Conservation (phyloP, 352 stramenopile species). For the Saprolegnia diclina region DNA sequence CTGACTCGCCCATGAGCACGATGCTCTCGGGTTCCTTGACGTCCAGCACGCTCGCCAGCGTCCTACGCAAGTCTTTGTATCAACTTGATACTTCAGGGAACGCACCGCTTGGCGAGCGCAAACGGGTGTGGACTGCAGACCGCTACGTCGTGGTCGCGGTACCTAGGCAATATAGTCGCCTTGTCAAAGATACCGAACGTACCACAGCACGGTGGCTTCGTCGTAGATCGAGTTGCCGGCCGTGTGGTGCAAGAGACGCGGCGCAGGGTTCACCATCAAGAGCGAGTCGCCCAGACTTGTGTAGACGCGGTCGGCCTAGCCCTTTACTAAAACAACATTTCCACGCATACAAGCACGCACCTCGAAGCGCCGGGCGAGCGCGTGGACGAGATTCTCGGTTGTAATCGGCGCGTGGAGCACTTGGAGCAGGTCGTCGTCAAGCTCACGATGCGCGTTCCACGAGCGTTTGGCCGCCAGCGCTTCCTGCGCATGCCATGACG, state of each 20-base stretch:
- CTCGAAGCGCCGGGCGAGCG: slow-evolving; percentile 38
- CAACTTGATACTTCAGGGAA: slow-evolving; percentile 34
- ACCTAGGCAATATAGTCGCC: slow-evolving; percentile 15
- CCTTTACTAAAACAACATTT: not conserved
- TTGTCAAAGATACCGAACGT: slow-evolving; percentile 31
- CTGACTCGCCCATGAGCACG: slow-evolving; percentile 58
- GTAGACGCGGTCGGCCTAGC: slow-evolving; percentile 46
- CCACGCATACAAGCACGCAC: not conserved
- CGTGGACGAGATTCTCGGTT: slow-evolving; percentile 20
- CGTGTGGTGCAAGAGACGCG: slow-evolving; percentile 61
- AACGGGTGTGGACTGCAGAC: slow-evolving; percentile 52
- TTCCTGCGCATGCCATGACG: slow-evolving; percentile 36
- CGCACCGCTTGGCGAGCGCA: slow-evolving; percentile 58
- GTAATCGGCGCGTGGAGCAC: not conserved
- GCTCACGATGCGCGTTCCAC: slow-evolving; percentile 46
- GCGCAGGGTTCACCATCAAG: slow-evolving; percentile 56
- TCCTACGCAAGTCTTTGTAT: slow-evolving; percentile 23
- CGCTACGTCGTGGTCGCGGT: slow-evolving; percentile 17
- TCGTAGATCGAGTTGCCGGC: slow-evolving; percentile 81
- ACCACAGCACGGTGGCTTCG: slow-evolving; percentile 65
- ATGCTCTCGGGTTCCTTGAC: slow-evolving; percentile 11
- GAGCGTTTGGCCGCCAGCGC: slow-evolving; percentile 44
- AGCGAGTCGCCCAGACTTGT: slow-evolving; percentile 55
- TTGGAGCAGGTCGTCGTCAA: slow-evolving; percentile 41
- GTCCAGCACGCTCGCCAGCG: not conserved